A percentile compares a stretch with the other conserved stretches of the same genome.
phyloP scores from a whole-genome alignment of 805 yeast species.

The Barnettozyma botsteinii region DNA sequence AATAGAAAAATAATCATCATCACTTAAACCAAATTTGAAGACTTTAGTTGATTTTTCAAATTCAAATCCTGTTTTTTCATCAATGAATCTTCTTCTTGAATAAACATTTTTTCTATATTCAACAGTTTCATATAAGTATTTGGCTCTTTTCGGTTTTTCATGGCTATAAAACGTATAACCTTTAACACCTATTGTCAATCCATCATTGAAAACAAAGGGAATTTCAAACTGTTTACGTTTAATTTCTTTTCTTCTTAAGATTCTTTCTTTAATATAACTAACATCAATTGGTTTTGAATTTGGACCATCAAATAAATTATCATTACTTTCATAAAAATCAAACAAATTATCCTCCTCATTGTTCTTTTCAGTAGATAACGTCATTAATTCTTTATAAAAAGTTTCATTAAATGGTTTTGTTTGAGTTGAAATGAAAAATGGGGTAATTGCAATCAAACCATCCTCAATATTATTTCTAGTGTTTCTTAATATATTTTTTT shows the following conservation, averaged over 20 bases:
- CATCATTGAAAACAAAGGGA: conserved; percentile 50
- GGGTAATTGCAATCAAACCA: conserved; percentile 47
- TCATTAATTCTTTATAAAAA: conserved; percentile 50
- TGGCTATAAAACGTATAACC: conserved; percentile 64
- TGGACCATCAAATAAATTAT: conserved; percentile 32
- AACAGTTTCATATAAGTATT: conserved; percentile 48
- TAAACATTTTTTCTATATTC: conserved; percentile 49
- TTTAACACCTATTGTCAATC: conserved; percentile 55
- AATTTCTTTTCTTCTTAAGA: conserved; percentile 55
- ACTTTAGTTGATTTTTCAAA: conserved; percentile 33
- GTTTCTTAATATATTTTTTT: conserved; percentile 46
- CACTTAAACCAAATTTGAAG: conserved; percentile 35
- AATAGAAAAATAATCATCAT: conserved; percentile 35
- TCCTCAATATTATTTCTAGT: conserved; percentile 57
- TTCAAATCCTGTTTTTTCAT: conserved; percentile 39
- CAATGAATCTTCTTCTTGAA: conserved; percentile 35
- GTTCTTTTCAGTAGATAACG: conserved; percentile 20
- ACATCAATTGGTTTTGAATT: conserved; percentile 37
- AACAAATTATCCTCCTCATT: conserved; percentile 13
- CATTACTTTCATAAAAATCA: conserved; percentile 5
- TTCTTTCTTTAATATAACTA: conserved; percentile 38
- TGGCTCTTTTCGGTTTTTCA: conserved; percentile 44
- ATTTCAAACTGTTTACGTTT: conserved; percentile 58
- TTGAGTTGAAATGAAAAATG: conserved; percentile 48
- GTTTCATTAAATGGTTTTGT: conserved; percentile 37